Base-by-base conservation (phyloP, 2,329 filamentous ascomycete species). In the Colletotrichum tropicicola region DNA sequence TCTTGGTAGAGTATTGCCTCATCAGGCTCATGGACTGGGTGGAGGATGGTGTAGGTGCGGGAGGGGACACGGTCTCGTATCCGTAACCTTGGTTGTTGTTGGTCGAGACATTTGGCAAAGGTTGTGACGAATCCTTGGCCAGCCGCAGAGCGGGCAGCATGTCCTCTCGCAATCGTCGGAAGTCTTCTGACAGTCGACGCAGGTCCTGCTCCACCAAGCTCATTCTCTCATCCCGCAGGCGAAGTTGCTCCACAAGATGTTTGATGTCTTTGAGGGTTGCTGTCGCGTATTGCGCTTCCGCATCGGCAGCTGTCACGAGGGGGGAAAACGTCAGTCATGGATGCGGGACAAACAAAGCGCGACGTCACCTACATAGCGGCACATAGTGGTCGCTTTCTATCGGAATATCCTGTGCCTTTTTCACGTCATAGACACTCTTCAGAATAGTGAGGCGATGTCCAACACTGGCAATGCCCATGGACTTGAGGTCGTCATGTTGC, bases 361-460 rank as follows among this genome's bases (percentile, higher is more conserved):
- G 28, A 55, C 43, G 15, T 28, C 49, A 83, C 92, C 72, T 90
- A 97, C 94, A 96, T 53, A 96, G 83, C 37, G 96, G 96, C 54
- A 98, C 87, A 76, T 98, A 99, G 77, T 98, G 93, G 73, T 98
- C 95, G 67, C 91, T 90, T 74, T 98, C 95, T 71, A 98, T 87
- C 15, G 93, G 91, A 65, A 98, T 88, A 72, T 97, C 94, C 74
- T 98, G 94, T 69, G 93, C 93, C 77, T 95, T 91, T 82, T 99
- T 99, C 74, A 96, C 91, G 74, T 98, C 94, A 80, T 98, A 98
- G 58, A 98, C 94, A 72, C 90, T 94, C 81, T 98, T 98, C 63
- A 99, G 85, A 62, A 99, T 97, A 21, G 94, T 97, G 72, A 99
- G 84, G 65, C 96, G 91, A 80, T 99, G 96, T 41, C 96, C 96